Conservation (phyloP, 2,329 filamentous ascomycete species). For the Aspergillus japonicus region DNA sequence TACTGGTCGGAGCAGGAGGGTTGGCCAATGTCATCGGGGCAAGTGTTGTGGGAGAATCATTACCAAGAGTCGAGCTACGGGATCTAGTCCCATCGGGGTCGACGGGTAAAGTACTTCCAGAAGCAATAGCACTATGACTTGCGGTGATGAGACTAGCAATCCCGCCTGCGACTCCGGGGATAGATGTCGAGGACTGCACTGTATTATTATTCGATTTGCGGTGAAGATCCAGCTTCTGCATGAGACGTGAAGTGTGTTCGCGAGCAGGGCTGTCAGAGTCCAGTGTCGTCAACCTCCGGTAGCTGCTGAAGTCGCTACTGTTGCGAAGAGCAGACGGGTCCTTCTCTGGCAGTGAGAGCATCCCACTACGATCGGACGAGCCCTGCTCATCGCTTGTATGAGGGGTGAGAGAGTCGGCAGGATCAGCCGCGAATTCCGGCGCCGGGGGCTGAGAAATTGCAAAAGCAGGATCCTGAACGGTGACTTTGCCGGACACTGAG, state of each 20-base stretch:
- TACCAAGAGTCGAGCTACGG: constrained; percentile 34
- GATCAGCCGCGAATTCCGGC: constrained; percentile 84
- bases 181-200: constrained; percentile 47
- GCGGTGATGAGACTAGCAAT: constrained; percentile 84
- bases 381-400: constrained; percentile 56
- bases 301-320: constrained; percentile 67
- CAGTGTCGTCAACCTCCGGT: constrained; percentile 50
- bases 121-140: constrained; percentile 74
- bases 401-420: constrained; percentile 63
- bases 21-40: constrained; percentile 81
- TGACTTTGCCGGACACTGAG: constrained; percentile 43
- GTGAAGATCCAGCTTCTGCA: constrained; percentile 88
- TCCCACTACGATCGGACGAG: constrained; percentile 60
- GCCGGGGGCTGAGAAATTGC: constrained; percentile 85
- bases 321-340: constrained; percentile 60
- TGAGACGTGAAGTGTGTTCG: constrained; percentile 79
- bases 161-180: constrained; percentile 55
- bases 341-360: constrained; percentile 63
- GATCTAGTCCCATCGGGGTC: constrained; percentile 38
- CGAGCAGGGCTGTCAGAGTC: constrained; percentile 66
- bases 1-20: constrained; percentile 76
- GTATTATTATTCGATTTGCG: constrained; percentile 67
- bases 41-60: constrained; percentile 62
- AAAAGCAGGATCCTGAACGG: constrained; percentile 70
- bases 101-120: constrained; percentile 48